A percentile compares a stretch with the other conserved stretches of the same genome.
These are phyloP conservation scores for Sarocladium oryzae DNA, from an alignment of 2,329 filamentous ascomycete genomes.

Conservation along the genomic window DNA sequence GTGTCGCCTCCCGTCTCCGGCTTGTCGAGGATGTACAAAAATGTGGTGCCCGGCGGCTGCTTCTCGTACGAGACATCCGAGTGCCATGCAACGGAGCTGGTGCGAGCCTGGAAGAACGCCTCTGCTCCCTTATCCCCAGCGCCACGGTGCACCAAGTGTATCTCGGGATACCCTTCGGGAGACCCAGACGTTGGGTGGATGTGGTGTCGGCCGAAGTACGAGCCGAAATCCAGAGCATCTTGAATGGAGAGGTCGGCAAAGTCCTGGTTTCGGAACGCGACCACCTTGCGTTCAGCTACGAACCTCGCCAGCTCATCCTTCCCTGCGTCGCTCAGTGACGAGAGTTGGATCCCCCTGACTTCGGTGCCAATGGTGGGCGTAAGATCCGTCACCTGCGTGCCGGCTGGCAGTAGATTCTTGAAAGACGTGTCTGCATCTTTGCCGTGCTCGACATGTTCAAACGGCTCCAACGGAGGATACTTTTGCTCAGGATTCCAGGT, in stretches of 20 bases:
- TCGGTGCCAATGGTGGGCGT: conserved; percentile 74
- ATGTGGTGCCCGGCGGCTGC: conserved; percentile 85
- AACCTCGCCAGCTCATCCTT: conserved; percentile 73
- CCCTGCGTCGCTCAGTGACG: conserved; percentile 57
- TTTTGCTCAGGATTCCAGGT: conserved; percentile 60
- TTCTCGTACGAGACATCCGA: conserved; percentile 82
- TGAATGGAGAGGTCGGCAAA: conserved; percentile 63
- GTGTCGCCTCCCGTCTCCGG: conserved; percentile 76
- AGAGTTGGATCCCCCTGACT: conserved; percentile 64
- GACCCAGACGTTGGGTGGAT: conserved; percentile 75
- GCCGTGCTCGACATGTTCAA: conserved; percentile 69
- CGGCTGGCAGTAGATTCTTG: conserved; percentile 56
- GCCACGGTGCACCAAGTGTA: conserved; percentile 75
- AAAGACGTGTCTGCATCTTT: conserved; percentile 66
- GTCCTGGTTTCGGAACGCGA: conserved; percentile 74
- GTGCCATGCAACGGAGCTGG: conserved; percentile 83
- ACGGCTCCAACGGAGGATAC: conserved; percentile 60
- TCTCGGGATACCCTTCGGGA: conserved; percentile 64
- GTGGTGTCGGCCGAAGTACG: conserved; percentile 76
- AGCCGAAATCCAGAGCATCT: conserved; percentile 61
- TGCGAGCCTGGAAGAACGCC: conserved; percentile 60
- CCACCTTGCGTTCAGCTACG: conserved; percentile 71
- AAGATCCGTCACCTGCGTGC: conserved; percentile 48
- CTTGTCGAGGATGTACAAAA: conserved; percentile 80
- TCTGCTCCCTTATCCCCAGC: conserved; percentile 42